Evolutionary conservation across 768 basidiomycete species (phyloP).

Genomic region (Mycena sanguinolenta): DNA sequence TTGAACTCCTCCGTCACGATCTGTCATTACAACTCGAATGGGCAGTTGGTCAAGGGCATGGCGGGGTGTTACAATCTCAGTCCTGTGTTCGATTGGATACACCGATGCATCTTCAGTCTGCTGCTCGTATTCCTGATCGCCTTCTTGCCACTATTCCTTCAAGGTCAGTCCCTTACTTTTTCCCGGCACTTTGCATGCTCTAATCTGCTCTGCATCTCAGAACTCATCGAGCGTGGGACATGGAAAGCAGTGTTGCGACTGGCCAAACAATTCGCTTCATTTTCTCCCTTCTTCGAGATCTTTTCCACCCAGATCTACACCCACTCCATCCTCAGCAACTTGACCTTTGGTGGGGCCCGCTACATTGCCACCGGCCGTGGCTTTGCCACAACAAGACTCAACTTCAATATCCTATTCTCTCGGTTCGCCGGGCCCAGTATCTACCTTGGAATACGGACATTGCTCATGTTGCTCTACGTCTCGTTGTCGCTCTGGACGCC

Average conservation of each 20-base stretch:
- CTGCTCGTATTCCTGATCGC: slow-evolving; percentile 99
- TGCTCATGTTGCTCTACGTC: slow-evolving; percentile 94
- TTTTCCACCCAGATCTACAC: slow-evolving; percentile 99
- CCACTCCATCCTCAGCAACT: slow-evolving; percentile 95
- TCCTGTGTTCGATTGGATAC: slow-evolving; percentile 96
- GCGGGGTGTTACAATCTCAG: slow-evolving; percentile 94
- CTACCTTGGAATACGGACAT: slow-evolving; percentile 94
- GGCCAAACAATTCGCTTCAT: slow-evolving; percentile 92
- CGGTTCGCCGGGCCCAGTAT: slow-evolving; percentile 99
- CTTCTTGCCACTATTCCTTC: slow-evolving; percentile 94
- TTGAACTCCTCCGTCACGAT: slow-evolving; percentile 85
- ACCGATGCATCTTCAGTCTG: slow-evolving; percentile 96
- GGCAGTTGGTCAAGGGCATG: slow-evolving; percentile 82
- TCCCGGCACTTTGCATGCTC: slow-evolving; percentile 21
- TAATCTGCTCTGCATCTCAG: slow-evolving; percentile 54
- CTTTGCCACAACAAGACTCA: slow-evolving; percentile 95
- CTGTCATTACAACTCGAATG: slow-evolving; percentile 82
- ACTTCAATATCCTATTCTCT: slow-evolving; percentile 95
- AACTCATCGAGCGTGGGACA: slow-evolving; percentile 95
- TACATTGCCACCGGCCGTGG: slow-evolving; percentile 99
- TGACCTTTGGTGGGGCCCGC: slow-evolving; percentile 97
- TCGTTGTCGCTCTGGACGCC: slow-evolving; percentile 93
- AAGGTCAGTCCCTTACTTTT: slow-evolving; percentile 70
- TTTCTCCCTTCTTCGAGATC: slow-evolving; percentile 97
- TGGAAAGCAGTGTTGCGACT: slow-evolving; percentile 92